These are phyloP conservation scores for Xylaria nigripes DNA, from an alignment of 495 filamentous ascomycete genomes.

Conservation along the genomic window DNA sequence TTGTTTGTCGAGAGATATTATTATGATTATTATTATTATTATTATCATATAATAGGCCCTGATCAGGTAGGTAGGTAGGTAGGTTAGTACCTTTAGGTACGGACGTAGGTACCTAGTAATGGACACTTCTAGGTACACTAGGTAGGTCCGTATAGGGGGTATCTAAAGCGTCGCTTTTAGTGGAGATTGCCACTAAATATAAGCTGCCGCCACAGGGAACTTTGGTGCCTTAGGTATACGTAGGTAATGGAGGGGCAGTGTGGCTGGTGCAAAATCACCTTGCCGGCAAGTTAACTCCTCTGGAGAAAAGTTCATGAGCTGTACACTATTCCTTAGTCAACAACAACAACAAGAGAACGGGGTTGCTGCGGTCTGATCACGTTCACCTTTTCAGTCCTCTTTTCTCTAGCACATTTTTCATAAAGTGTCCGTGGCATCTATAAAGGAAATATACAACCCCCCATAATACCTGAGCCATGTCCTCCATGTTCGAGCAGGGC, in stretches of 20 bases:
- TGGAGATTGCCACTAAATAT: neutral
- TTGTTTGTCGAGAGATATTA: no score
- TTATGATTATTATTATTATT: no score
- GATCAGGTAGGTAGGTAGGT: no score
- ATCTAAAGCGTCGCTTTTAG: neutral
- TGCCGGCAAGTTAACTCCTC: slow-evolving; percentile 19
- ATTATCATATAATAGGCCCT: no score
- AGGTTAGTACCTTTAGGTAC: no score
- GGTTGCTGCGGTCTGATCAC: slow-evolving; percentile 14
- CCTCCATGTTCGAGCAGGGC: slow-evolving; percentile 81
- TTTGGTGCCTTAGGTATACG: no score
- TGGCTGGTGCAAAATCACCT: slow-evolving; percentile 15
- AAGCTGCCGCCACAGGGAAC: slow-evolving; percentile 7
- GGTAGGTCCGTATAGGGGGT: no score
- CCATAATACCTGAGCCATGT: slow-evolving; percentile 50
- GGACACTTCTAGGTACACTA: no score
- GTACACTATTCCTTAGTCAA: slow-evolving; percentile 8
- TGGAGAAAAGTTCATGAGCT: slow-evolving; percentile 24
- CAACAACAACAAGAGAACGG: slow-evolving; percentile 7
- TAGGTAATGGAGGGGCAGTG: slow-evolving; percentile 13
- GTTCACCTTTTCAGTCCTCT: neutral
- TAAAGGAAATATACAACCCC: neutral
- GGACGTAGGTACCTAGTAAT: no score
- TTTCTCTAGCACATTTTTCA: neutral
- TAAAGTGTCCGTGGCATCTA: neutral